Evolutionary conservation across 169 alveolate genomes (phyloP).

Genomic region (Eimeria brunetti): DNA sequence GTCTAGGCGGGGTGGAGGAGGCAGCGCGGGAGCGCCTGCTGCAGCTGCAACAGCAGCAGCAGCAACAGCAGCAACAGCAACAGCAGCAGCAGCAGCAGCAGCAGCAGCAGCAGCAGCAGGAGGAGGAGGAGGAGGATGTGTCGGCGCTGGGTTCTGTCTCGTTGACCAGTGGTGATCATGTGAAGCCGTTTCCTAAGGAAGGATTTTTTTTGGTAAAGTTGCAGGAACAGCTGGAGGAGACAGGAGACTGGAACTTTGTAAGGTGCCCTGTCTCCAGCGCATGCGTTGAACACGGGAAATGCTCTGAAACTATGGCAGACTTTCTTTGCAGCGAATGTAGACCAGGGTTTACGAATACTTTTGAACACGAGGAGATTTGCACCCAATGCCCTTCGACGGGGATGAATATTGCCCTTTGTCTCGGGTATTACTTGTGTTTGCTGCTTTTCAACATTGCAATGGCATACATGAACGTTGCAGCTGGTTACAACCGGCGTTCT

Average conservation of each 20-base stretch:
- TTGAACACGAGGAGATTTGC: conserved; percentile 85
- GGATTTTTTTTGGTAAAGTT: conserved; percentile 87
- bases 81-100: background rate
- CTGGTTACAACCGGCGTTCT: conserved; percentile 90
- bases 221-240: conserved; percentile 78
- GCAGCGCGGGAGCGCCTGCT: background rate
- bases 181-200: conserved; percentile 87
- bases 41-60: background rate
- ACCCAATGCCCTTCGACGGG: conserved; percentile 84
- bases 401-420: conserved; percentile 78
- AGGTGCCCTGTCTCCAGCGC: conserved; percentile 89
- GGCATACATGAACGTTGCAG: conserved; percentile 89
- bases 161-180: conserved; percentile 83
- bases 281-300: conserved; percentile 86
- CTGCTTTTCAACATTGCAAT: conserved; percentile 87
- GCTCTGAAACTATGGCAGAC: conserved; percentile 87
- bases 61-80: background rate
- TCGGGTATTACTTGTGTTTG: conserved; percentile 83
- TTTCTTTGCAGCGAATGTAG: conserved; percentile 90
- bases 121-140: too few species aligned
- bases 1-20: conserved; percentile 87
- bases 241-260: conserved; percentile 89
- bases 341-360: conserved; percentile 88
- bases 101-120: conserved; percentile 71
- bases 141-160: background rate